A percentile compares a stretch with the other conserved stretches of the same genome.
phyloP scores from a whole-genome alignment of 2,329 filamentous ascomycete species.

The Phaeosphaeria sp. region DNA sequence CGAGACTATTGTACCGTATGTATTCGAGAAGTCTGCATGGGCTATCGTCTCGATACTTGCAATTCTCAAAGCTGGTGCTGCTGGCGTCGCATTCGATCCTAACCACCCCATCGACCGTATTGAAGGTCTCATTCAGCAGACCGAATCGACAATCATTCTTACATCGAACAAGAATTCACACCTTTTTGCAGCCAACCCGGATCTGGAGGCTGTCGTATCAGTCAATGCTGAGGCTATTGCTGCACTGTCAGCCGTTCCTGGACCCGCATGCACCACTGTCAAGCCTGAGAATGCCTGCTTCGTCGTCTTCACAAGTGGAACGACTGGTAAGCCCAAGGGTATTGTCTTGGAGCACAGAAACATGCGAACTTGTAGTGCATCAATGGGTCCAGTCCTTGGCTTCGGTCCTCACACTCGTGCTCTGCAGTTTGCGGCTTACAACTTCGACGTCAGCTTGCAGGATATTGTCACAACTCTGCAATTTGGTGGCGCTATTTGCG shows the following conservation, averaged over 20 bases:
- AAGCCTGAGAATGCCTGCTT: conserved; percentile 55
- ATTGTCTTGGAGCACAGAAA: conserved; percentile 65
- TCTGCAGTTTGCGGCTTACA: conserved; percentile 52
- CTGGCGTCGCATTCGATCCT: conserved; percentile 42
- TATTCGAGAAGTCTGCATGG: conserved; percentile 25
- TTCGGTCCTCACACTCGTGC: conserved; percentile 53
- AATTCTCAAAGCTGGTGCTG: conserved; percentile 51
- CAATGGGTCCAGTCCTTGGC: conserved; percentile 13
- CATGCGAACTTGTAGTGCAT: conserved; percentile 16
- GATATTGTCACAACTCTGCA: conserved; percentile 56
- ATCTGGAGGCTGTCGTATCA: conserved; percentile 8
- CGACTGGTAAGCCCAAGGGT: conserved; percentile 57
- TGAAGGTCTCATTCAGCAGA: conserved; percentile 9
- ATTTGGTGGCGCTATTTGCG: conserved; percentile 57
- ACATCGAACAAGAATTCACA: conserved; percentile 77
- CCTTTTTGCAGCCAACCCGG: conserved; percentile 5
- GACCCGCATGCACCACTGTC: conserved; percentile 50
- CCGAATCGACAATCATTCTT: conserved; percentile 59
- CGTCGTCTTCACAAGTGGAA: conserved; percentile 60
- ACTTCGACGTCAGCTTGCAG: conserved; percentile 51
- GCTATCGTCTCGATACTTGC: conserved; percentile 48
- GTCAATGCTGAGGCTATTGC: conserved; percentile 7
- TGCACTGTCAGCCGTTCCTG: background rate
- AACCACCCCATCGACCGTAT: conserved; percentile 5
- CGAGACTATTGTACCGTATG: conserved; percentile 12